Conservation (phyloP, 768 basidiomycete species). For the Exidia glandulosa region DNA sequence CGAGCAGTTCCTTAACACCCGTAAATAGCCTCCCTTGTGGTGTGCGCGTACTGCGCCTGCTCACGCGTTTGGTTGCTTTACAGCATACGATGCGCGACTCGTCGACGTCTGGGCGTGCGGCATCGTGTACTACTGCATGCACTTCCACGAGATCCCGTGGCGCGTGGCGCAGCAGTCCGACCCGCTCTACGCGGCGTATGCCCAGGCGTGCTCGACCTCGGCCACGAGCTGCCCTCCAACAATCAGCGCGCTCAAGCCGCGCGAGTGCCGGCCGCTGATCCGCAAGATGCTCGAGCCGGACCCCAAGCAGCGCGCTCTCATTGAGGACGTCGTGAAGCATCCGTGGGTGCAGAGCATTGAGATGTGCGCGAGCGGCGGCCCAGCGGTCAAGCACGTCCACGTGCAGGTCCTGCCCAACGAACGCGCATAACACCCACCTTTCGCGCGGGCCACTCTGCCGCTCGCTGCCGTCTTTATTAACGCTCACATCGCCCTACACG, state of each 20-base stretch:
- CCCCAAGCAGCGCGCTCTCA: conserved; percentile 58
- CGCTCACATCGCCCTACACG: no score
- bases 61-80: conserved; percentile 25
- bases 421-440: background rate
- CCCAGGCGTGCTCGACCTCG: conserved; percentile 22
- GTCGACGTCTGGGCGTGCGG: conserved; percentile 98
- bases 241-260: conserved; percentile 80
- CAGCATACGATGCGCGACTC: conserved; percentile 93
- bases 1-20: conserved; percentile 92
- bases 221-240: conserved; percentile 42
- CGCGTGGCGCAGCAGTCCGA: conserved; percentile 83
- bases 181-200: conserved; percentile 70
- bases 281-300: conserved; percentile 95
- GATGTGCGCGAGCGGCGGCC: conserved; percentile 44
- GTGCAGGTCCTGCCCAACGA: background rate
- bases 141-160: conserved; percentile 97
- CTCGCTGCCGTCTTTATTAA: no score
- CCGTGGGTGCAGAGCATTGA: conserved; percentile 75
- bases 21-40: conserved; percentile 41
- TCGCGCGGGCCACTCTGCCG: no score
- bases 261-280: conserved; percentile 71
- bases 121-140: conserved; percentile 96
- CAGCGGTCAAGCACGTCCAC: background rate
- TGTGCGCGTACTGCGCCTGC: conserved; percentile 21
- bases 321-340: conserved; percentile 73